Evolutionary conservation across 2,329 filamentous ascomycete genomes (phyloP), one percentile per base, ranked within the genome.

Genomic region (Sclerotinia nivalis): DNA sequence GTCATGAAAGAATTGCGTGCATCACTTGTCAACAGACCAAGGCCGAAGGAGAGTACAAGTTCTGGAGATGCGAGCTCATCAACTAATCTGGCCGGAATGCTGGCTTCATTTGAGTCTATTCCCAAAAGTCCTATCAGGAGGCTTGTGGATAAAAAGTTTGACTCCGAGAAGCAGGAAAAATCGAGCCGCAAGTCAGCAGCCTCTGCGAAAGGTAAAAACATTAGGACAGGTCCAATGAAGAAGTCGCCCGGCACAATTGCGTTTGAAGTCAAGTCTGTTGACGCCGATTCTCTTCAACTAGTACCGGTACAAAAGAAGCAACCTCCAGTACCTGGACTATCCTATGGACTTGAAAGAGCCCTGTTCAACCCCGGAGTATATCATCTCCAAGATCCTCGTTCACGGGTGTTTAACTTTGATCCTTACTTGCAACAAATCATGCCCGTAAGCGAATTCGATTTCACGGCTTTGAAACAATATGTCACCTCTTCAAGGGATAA

Each of bases 331-430:
- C 78, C 78, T 59, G 70, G 67, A 20, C 67, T 80, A 37, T 75
- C 76, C 15, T 78, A 79, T 69, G 77, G 77, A 13, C 70, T 80
- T 43, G 78, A 80, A 67, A 74, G 78, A 54, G 95, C 96, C n/a
- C 83, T 99, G 3, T 99, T 99, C 85, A 99, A 97, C 76, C 91
- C 91, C 2, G 94, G 96, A 31, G 92, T 97, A 50, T 97, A 97
- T 79, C 90, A 93, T 65, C 86, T 99, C 66, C 94, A 97, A 80
- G 96, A 99, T 79, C 89, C 91, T 34, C 88, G 93, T 70, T 93
- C 95, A 52, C 87, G 89, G 25, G 93, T 98, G 9, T 99, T 89
- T 85, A 99, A 99, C 79, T 99, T 99, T 76, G 95, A 99, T 78
- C 96, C 96, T 0, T 97, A 97, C 77, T 85, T 99, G 28, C 88